These are phyloP conservation scores for Lagenaria siceraria DNA, from an alignment of 306 rosid species.

Conservation along the genomic window DNA sequence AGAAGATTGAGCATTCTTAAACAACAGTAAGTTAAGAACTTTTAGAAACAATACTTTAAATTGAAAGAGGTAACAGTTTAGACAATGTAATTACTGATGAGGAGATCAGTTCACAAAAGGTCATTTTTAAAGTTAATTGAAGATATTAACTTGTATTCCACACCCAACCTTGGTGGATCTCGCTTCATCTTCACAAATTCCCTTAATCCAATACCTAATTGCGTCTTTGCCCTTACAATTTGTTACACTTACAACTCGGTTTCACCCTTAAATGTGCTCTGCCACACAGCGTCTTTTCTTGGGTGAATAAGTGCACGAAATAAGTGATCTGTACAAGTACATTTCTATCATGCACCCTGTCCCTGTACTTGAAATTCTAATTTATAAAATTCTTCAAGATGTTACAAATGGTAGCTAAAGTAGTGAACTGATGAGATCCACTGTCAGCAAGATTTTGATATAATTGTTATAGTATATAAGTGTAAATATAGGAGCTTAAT, in stretches of 20 bases:
- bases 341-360: no score
- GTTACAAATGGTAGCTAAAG: no score
- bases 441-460: no score
- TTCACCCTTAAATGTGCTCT: no score
- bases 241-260: background rate
- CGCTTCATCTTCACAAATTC: background rate
- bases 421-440: no score
- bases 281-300: no score
- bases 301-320: no score
- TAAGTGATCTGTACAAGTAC: no score
- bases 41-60: background rate
- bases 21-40: background rate
- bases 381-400: no score
- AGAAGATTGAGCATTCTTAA: slow-evolving; percentile 1
- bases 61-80: background rate
- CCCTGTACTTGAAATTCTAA: no score
- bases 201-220: background rate
- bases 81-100: background rate
- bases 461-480: no score
- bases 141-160: background rate
- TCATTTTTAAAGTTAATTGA: background rate
- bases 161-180: background rate
- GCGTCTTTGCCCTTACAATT: background rate
- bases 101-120: background rate
- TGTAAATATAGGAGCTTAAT: no score